These are phyloP conservation scores for Eucalyptus sp. DNA, from an alignment of 345 rosid genomes.

Conservation along the genomic window DNA sequence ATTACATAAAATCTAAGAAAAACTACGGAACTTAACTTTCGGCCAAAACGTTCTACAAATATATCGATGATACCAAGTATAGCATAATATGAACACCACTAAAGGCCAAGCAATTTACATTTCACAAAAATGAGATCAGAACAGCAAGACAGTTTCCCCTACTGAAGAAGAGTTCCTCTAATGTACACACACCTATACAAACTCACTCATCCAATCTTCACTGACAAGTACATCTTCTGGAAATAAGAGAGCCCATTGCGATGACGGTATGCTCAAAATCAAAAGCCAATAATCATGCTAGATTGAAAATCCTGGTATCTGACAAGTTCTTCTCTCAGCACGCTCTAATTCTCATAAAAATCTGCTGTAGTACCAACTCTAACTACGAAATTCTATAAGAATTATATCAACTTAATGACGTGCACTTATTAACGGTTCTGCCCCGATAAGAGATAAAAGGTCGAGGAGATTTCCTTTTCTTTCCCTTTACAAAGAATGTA, in stretches of 20 bases:
- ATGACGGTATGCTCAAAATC: not conserved
- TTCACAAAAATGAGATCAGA: not conserved
- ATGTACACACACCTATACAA: not conserved
- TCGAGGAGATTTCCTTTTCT: not conserved
- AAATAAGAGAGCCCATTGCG: not conserved
- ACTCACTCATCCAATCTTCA: not conserved
- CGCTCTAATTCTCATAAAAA: not conserved
- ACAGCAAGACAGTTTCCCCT: not conserved
- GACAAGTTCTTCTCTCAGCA: not conserved
- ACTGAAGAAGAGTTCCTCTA: not conserved
- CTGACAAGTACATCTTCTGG: not conserved
- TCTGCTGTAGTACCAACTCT: not conserved
- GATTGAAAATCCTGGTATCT: not conserved
- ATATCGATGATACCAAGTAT: not conserved
- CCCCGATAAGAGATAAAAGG: not conserved
- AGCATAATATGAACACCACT: not conserved
- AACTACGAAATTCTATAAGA: not conserved
- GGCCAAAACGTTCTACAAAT: not conserved
- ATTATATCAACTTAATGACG: not conserved
- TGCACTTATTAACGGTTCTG: not conserved
- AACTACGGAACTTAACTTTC: not conserved
- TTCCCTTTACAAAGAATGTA: conserved; percentile 42
- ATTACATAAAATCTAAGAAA: not conserved
- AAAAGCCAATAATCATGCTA: not conserved
- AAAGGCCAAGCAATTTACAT: not conserved